Evolutionary conservation across 2,329 filamentous ascomycete genomes (phyloP), one percentile per base, ranked within the genome.

Genomic region (Septoria linicola): DNA sequence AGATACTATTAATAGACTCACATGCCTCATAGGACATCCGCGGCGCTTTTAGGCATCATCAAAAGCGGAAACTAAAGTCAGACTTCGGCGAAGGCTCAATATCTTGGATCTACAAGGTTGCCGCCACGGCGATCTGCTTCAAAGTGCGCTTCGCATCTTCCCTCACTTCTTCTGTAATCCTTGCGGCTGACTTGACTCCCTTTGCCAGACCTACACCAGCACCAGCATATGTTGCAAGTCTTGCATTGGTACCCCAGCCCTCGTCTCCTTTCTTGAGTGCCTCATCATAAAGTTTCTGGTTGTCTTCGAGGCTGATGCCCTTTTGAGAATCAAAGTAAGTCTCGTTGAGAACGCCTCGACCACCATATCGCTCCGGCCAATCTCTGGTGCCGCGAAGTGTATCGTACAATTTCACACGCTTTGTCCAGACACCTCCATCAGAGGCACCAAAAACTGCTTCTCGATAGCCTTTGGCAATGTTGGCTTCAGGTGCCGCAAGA

Each of bases 151-250:
- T 65, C 13, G 69, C 66, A 25, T 72, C 72, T 4, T 69, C 65
- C 41, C 76, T 69, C 3, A 76, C 67, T 51, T 78, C 74, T 39
- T 66, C 65, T 2, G 81, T 74, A 60, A 85, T 80, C 8, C 78
- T 73, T 10, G 65, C 71, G 2, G 80, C 81, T 13, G 70, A 63
- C 58, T 73, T 72, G 1, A 80, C 70, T 32, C 74, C 66, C 39
- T 67, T 77, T 2, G 84, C 72, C 54, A 85, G 68, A 0, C 83
- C 83, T 11, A 85, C 77, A 0, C 76, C 82, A 16, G 78, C 79
- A 3, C 83, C 82, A 11, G 80, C 81, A 72, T 84, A 86, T 8
- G 80, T 80, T 3, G 80, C 82, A 70, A 84, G 70, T 52, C 82
- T 73, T 3, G 75, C 80, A 8, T 75, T 65, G 1, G 68, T 68